Percentiles rank a stretch among this genome's conserved stretches.
phyloP scores from a whole-genome alignment of 1,284 basidiomycete species.

The Moesziomyces sp. region DNA sequence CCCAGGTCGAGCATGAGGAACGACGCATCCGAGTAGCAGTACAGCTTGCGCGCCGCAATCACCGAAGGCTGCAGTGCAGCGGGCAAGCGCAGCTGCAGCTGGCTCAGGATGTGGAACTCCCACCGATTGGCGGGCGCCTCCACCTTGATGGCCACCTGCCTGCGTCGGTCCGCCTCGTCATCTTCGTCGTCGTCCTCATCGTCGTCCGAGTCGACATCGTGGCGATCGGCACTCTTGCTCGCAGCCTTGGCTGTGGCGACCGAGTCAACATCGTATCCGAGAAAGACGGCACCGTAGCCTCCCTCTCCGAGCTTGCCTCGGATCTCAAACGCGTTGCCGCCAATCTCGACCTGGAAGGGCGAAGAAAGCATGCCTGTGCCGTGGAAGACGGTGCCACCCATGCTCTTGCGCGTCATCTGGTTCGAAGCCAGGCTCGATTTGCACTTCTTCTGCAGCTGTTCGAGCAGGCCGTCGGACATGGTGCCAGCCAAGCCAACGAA shows the following conservation, averaged over 20 bases:
- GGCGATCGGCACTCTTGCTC: neutral
- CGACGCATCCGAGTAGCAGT: constrained; percentile 77
- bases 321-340: constrained; percentile 68
- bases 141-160: constrained; percentile 86
- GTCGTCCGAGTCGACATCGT: constrained; percentile 4
- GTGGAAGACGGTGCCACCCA: constrained; percentile 47
- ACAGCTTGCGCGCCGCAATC: constrained; percentile 56
- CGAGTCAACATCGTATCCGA: constrained; percentile 71
- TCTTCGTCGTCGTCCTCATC: constrained; percentile 67
- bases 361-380: constrained; percentile 25
- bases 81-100: constrained; percentile 72
- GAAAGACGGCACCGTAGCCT: constrained; percentile 93
- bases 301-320: constrained; percentile 93
- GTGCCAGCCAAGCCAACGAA: constrained; percentile 75
- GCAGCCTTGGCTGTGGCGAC: constrained; percentile 34
- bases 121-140: constrained; percentile 88
- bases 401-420: constrained; percentile 62
- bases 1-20: constrained; percentile 89
- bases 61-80: constrained; percentile 41
- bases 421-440: constrained; percentile 61
- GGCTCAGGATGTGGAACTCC: constrained; percentile 89
- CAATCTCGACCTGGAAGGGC: constrained; percentile 27
- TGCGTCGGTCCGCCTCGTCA: constrained; percentile 73
- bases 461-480: constrained; percentile 74
- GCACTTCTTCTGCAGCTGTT: constrained; percentile 72